phyloP scores from a whole-genome alignment of 1,284 basidiomycete species.

The Pholiota adiposa region DNA sequence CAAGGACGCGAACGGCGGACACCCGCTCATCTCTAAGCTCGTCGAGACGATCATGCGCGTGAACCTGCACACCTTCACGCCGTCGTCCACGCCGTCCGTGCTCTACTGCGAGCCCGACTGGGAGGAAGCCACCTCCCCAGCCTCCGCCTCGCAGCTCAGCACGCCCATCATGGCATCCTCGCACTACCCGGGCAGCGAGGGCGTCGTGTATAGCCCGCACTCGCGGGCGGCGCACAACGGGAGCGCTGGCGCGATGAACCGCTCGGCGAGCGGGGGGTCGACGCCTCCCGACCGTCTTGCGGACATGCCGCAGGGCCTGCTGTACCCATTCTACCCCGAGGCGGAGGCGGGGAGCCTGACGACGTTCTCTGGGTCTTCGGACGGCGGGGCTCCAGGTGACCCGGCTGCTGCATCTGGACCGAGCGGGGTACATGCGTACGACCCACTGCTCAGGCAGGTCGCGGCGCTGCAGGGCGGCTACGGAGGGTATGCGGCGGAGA shows the following conservation, averaged over 20 bases:
- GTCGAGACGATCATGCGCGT: constrained; percentile 78
- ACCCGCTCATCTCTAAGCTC: constrained; percentile 79
- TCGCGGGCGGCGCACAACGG: constrained; percentile 31
- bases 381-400: constrained; percentile 22
- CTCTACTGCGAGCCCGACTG: constrained; percentile 72
- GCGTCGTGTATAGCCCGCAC: constrained; percentile 41
- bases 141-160: constrained; percentile 43
- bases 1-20: constrained; percentile 74
- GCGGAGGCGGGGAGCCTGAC: constrained; percentile 31
- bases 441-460: constrained; percentile 57
- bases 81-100: constrained; percentile 54
- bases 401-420: constrained; percentile 2
- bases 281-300: constrained; percentile 53
- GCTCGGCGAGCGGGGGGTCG: constrained; percentile 33
- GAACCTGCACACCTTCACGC: constrained; percentile 63
- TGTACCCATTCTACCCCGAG: constrained; percentile 78
- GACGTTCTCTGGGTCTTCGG: neutral
- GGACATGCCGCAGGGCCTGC: constrained; percentile 66
- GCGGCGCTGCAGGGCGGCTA: constrained; percentile 58
- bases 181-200: constrained; percentile 29
- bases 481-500: constrained; percentile 67
- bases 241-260: constrained; percentile 26
- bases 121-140: constrained; percentile 54
- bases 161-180: constrained; percentile 46
- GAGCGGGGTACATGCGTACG: constrained; percentile 46